These are phyloP conservation scores for Leccinum truebloodii DNA, from an alignment of 768 basidiomycete genomes.

Conservation along the genomic window DNA sequence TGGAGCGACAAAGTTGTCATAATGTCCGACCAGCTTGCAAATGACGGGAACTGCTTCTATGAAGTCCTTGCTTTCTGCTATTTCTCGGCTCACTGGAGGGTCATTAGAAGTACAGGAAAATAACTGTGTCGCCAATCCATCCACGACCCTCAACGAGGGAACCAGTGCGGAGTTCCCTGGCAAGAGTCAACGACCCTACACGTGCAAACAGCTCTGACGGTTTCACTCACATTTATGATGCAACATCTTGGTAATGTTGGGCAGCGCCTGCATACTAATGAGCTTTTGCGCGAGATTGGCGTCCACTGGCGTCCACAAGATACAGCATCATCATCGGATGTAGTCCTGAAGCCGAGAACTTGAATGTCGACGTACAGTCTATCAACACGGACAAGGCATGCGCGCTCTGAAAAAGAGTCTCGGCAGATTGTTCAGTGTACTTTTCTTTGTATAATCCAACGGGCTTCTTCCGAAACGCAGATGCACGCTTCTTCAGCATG, in stretches of 20 bases:
- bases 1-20: constrained; percentile 31
- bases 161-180: constrained; percentile 24
- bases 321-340: no score
- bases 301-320: constrained; percentile 13
- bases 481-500: constrained; percentile 22
- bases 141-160: constrained; percentile 20
- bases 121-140: constrained; percentile 13
- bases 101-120: background rate
- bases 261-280: no score
- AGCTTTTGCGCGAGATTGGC: no score
- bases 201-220: no score
- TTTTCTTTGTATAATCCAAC: no score
- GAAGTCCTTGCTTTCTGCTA: constrained; percentile 1
- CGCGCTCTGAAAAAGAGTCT: no score
- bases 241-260: constrained; percentile 17
- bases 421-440: no score
- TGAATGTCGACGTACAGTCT: no score
- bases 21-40: constrained; percentile 16
- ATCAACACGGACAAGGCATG: no score
- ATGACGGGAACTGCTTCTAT: constrained; percentile 9
- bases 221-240: constrained; percentile 16
- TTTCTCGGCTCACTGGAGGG: background rate
- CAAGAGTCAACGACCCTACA: background rate
- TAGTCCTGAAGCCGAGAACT: no score
- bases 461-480: no score